Evolutionary conservation across 805 yeast species (phyloP), one percentile per base, ranked within the genome.

Genomic region (Starmerella ratchasimensis): DNA sequence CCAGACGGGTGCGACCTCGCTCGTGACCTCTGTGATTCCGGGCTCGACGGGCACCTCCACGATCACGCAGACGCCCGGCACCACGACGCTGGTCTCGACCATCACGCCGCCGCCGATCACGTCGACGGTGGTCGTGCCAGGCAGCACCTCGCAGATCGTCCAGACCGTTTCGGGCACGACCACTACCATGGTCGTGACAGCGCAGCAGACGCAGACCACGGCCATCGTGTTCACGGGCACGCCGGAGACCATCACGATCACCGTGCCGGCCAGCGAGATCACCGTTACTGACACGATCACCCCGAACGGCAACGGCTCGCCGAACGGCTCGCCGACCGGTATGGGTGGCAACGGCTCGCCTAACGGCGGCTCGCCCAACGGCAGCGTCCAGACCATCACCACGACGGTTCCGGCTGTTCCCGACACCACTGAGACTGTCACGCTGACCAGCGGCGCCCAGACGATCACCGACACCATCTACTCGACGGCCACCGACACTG

Each of bases 401-500:
- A 29, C 37, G 3, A 33, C 33, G 9, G 26, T 33, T 14, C 30
- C 41, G 3, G 42, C 24, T 4, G 11, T 21, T 13, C 31, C 42
- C 4, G 22, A 28, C 1, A 17, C 24, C 3, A 41, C 20, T 22
- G 34, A 40, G 4, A 36, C 40, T 2, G 19, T 34, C 11, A 31
- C 32, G 2, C 26, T 39, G 5, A 15, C 37, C 4, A 28, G 37
- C 3, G 43, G 41, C 7, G n/a, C 11, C 3, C 46, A 43, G 18
- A 43, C 46, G 3, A 9, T 43, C 10, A 43, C 46, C 19, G 42
- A 25, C n/a, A 38, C 44, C 3, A 20, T 30, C 2, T 5, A 33
- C 4, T 38, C 37, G 4, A 21, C 29, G 11, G 16, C 16, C 6
- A 37, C 36, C 3, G 22, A 18, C 24, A 27, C 26, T n/a, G 22